These are phyloP conservation scores for Paraphoma chrysanthemicola DNA, from an alignment of 2,329 filamentous ascomycete species.

Conservation along the genomic window DNA sequence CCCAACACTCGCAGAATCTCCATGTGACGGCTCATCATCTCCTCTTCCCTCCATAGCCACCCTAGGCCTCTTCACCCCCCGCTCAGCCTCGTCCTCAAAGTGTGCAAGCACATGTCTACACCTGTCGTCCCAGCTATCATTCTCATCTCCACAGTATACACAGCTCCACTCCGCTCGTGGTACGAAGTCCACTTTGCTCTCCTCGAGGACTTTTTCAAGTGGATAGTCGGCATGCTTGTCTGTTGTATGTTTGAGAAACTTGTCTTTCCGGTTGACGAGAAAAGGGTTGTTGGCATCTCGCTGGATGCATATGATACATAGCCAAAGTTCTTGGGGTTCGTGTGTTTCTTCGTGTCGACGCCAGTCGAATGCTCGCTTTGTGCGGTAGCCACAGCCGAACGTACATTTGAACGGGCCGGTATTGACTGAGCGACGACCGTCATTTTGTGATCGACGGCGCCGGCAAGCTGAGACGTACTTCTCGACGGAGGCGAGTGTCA, in stretches of 20 bases:
- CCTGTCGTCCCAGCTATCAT: conserved; percentile 26
- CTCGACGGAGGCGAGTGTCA: conserved; percentile 18
- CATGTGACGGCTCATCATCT: neutral
- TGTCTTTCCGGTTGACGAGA: conserved; percentile 32
- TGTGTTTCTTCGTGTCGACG: conserved; percentile 37
- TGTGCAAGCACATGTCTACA: conserved; percentile 29
- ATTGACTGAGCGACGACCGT: conserved; percentile 32
- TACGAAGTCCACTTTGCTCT: conserved; percentile 21
- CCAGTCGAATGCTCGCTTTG: conserved; percentile 34
- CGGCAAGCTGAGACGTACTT: conserved; percentile 25
- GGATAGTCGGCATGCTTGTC: conserved; percentile 16
- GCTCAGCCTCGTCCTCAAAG: conserved; percentile 23
- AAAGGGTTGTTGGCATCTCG: conserved; percentile 13
- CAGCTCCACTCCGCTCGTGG: conserved; percentile 19
- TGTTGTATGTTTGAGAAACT: conserved; percentile 29
- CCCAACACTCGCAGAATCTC: neutral
- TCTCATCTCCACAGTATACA: conserved; percentile 15
- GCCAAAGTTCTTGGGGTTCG: conserved; percentile 35
- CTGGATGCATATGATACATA: conserved; percentile 24
- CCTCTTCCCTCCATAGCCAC: neutral
- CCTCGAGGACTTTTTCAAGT: conserved; percentile 17
- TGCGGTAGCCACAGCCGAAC: conserved; percentile 32
- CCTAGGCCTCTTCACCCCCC: conserved; percentile 1
- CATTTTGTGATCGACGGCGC: conserved; percentile 18
- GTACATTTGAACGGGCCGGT: conserved; percentile 30